Evolutionary conservation across 2,329 filamentous ascomycete genomes (phyloP).

Genomic region (Aspergillus neotritici): DNA sequence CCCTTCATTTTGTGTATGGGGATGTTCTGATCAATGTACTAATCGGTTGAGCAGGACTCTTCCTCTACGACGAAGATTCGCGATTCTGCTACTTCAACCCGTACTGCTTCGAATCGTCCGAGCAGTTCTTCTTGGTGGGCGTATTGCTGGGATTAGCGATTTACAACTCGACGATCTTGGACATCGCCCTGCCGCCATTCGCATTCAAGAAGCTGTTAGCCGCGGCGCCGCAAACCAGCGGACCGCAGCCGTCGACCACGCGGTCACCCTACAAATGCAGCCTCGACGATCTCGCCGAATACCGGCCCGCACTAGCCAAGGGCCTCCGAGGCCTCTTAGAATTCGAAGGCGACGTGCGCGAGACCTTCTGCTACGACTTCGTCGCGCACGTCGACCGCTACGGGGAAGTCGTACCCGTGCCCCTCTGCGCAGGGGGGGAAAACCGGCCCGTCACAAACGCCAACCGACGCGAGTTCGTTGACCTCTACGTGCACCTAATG

Average conservation of each 20-base stretch:
- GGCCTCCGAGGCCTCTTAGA: conserved; percentile 73
- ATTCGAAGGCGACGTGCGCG: conserved; percentile 76
- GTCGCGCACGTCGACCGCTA: conserved; percentile 72
- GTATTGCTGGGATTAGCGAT: conserved; percentile 84
- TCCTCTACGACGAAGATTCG: conserved; percentile 86
- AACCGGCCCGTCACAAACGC: conserved; percentile 71
- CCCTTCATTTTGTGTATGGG: neutral
- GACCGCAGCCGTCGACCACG: conserved; percentile 52
- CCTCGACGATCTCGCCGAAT: conserved; percentile 77
- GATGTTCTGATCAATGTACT: neutral
- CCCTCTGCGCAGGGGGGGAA: conserved; percentile 69
- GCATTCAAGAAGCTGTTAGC: conserved; percentile 82
- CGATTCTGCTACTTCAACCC: conserved; percentile 91
- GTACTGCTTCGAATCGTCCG: conserved; percentile 79
- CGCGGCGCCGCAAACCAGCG: conserved; percentile 60
- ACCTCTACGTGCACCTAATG: conserved; percentile 73
- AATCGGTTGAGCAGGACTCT: conserved; percentile 59
- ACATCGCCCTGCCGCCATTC: conserved; percentile 81
- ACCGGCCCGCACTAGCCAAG: conserved; percentile 66
- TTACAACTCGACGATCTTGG: conserved; percentile 90
- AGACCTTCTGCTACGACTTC: conserved; percentile 76
- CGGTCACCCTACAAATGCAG: conserved; percentile 62
- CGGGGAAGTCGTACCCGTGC: conserved; percentile 59
- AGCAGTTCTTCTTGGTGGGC: conserved; percentile 86
- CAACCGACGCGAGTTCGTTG: conserved; percentile 81